Percentiles rank a stretch among this genome's conserved stretches.
Evolutionary conservation across 345 rosid species (phyloP).

Genomic region (Geranium brycei): DNA sequence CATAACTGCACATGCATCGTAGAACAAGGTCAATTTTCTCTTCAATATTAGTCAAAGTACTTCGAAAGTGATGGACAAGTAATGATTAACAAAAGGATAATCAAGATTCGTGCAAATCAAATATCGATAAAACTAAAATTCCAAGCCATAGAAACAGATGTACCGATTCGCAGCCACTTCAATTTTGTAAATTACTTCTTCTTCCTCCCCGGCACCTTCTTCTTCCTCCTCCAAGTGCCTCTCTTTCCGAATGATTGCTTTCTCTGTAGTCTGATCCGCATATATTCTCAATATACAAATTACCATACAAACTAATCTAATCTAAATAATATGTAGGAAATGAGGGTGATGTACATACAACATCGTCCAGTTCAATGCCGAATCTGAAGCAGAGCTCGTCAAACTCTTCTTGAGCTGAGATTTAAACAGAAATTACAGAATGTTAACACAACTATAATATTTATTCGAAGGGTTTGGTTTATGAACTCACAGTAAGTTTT

Average conservation of each 20-base stretch:
- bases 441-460: not conserved
- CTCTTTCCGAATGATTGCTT: slow-evolving; percentile 76
- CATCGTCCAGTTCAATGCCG: slow-evolving; percentile 93
- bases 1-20: slow-evolving; percentile 39
- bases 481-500: slow-evolving; percentile 39
- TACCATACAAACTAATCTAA: not conserved
- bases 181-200: slow-evolving; percentile 74
- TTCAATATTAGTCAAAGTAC: too few species aligned
- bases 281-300: not conserved
- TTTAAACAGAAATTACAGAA: not conserved
- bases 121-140: too few species aligned
- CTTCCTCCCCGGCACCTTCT: slow-evolving; percentile 39
- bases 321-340: not conserved
- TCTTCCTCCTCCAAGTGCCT: slow-evolving; percentile 37
- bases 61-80: too few species aligned
- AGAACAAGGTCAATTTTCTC: not conserved
- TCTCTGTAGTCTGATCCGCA: slow-evolving; percentile 59
- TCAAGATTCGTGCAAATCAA: too few species aligned
- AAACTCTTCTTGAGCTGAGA: slow-evolving; percentile 58
- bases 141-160: not conserved
- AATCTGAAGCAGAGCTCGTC: slow-evolving; percentile 82
- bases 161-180: slow-evolving; percentile 88
- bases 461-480: not conserved
- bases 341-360: slow-evolving; percentile 25
- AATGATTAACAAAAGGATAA: too few species aligned